Evolutionary conservation across 495 filamentous ascomycete genomes (phyloP).

Genomic region (Immersiella caudata): DNA sequence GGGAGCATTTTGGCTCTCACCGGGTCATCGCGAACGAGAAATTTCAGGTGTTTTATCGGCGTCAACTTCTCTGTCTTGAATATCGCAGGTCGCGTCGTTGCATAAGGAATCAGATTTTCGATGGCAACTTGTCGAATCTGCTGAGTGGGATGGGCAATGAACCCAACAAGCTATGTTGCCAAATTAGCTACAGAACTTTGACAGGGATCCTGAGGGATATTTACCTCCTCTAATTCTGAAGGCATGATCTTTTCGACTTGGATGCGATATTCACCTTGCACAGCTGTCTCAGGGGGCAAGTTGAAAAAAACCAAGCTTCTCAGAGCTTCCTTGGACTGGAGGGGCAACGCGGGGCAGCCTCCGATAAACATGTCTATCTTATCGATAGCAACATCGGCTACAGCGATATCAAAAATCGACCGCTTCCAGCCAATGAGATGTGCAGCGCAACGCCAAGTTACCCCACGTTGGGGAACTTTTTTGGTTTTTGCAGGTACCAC

Average conservation of each 20-base stretch:
- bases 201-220: neutral
- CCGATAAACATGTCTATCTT: slow-evolving; percentile 11
- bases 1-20: slow-evolving; percentile 49
- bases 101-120: slow-evolving; percentile 86
- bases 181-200: neutral
- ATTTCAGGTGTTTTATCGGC: slow-evolving; percentile 84
- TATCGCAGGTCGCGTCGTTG: slow-evolving; percentile 70
- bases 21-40: slow-evolving; percentile 79
- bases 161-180: slow-evolving; percentile 74
- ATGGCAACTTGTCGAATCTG: slow-evolving; percentile 75
- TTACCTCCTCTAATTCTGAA: slow-evolving; percentile 80
- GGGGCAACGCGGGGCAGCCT: slow-evolving; percentile 24
- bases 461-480: slow-evolving; percentile 32
- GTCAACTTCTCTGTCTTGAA: slow-evolving; percentile 82
- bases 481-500: slow-evolving; percentile 26
- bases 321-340: slow-evolving; percentile 18
- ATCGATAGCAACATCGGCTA: slow-evolving; percentile 30
- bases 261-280: neutral
- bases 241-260: slow-evolving; percentile 57
- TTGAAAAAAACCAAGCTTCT: slow-evolving; percentile 15
- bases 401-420: slow-evolving; percentile 25
- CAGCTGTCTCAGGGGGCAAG: neutral
- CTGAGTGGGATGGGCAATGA: slow-evolving; percentile 86
- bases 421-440: slow-evolving; percentile 19
- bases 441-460: slow-evolving; percentile 24